A percentile compares a stretch with the other conserved stretches of the same genome.
Evolutionary conservation across 208 protist genomes (phyloP).

Genomic region (Trypanosoma vivax): DNA sequence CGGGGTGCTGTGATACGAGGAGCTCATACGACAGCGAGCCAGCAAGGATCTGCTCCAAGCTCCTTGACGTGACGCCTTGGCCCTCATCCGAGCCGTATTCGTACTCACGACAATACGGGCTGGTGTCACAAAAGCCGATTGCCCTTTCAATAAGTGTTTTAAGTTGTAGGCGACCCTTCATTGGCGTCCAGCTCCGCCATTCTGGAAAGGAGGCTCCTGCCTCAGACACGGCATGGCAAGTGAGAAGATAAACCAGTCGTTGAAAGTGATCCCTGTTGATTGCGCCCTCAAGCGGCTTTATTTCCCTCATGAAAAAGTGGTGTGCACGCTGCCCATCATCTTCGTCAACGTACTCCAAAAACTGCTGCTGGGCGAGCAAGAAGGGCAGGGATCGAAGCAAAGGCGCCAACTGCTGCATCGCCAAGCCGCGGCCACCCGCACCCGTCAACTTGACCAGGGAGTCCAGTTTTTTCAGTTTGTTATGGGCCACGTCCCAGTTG

Average conservation of each 20-base stretch:
- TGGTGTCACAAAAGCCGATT: slow-evolving; percentile 31
- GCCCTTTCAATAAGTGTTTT: slow-evolving; percentile 43
- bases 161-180: slow-evolving; percentile 58
- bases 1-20: slow-evolving; percentile 35
- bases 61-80: slow-evolving; percentile 9
- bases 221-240: slow-evolving; percentile 69
- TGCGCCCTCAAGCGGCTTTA: slow-evolving; percentile 70
- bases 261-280: slow-evolving; percentile 68
- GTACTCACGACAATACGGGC: slow-evolving; percentile 54
- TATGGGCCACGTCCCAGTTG: slow-evolving; percentile 69
- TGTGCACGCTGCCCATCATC: slow-evolving; percentile 67
- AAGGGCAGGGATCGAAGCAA: slow-evolving; percentile 58
- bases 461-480: slow-evolving; percentile 50
- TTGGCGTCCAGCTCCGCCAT: slow-evolving; percentile 68
- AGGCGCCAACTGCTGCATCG: slow-evolving; percentile 8
- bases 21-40: slow-evolving; percentile 59
- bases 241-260: slow-evolving; percentile 76
- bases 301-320: slow-evolving; percentile 74
- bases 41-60: slow-evolving; percentile 38
- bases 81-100: slow-evolving; percentile 16
- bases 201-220: slow-evolving; percentile 51
- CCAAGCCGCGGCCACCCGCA: slow-evolving; percentile 7
- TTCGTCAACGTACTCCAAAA: slow-evolving; percentile 77
- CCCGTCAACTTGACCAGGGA: slow-evolving; percentile 6
- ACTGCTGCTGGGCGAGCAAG: slow-evolving; percentile 69